Evolutionary conservation across 352 stramenopile species (phyloP), one percentile per base, ranked within the genome.

Genomic region (Pythium myriotylum): DNA sequence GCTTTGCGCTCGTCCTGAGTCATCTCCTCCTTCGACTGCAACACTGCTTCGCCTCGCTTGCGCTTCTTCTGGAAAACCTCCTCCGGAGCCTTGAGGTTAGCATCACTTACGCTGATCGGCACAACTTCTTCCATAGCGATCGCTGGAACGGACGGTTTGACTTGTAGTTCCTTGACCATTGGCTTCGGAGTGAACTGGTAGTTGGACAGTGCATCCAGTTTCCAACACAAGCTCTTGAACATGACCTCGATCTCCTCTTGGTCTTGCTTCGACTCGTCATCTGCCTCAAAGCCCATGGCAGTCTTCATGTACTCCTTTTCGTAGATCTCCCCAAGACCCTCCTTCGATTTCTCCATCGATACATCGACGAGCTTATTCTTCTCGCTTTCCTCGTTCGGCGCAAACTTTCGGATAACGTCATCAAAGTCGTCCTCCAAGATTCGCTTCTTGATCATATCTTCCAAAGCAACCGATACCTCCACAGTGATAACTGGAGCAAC

Each of bases 231-330:
- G 49, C 91, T 96, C 62, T 96, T 95, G 76, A 98, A 98, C 66
- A 98, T 87, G 24, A 87, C 74, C 24, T 97, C 95, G 68, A 98
- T 98, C 77, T 98, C 94, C 27, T 95, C 86, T 58, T 97, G 92
- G 46, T 96, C 92, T 70, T 97, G 87, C 66, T 82, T 97, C 56
- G 95, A 92, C 41, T 91, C 89, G 27, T 93, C 89, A 62, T 97
- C 89, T 32, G 86, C 81, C 62, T 98, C 94, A 56, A 97, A 98
- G 56, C 94, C 92, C 68, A 95, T 88, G 4, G 90, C 88, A 7
- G 90, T 97, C 79, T 98, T 98, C 69, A 98, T 88, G 73, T 97
- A 98, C 73, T 98, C 94, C 53, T 96, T 92, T 68, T 98, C 94
- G 69, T 98, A 98, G 47, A 98, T 85, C 65, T 98, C 94, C 8